Evolutionary conservation across 345 rosid species (phyloP).

Genomic region (Nephelium lappaceum): DNA sequence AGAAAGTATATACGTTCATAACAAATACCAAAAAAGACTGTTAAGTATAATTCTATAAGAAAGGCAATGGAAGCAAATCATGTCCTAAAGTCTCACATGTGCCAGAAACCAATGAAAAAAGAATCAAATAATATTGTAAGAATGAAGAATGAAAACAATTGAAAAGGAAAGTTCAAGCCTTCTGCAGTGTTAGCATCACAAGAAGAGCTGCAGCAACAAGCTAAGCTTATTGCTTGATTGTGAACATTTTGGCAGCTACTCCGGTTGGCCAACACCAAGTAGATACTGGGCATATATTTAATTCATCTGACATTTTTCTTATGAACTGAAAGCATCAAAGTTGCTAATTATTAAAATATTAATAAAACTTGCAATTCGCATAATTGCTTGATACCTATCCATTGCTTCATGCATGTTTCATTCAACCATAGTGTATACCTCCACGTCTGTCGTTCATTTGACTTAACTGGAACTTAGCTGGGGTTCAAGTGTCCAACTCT

Average conservation of each 20-base stretch:
- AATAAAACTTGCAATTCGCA: not conserved
- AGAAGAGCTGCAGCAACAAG: not conserved
- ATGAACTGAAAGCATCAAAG: not conserved
- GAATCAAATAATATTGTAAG: not conserved
- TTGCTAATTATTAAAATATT: not conserved
- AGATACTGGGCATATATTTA: not conserved
- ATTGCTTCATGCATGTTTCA: constrained; percentile 1
- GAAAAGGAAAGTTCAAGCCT: not conserved
- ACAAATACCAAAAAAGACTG: not conserved
- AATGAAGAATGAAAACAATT: not conserved
- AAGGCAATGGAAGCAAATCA: not conserved
- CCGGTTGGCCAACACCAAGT: not conserved
- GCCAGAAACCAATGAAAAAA: not conserved
- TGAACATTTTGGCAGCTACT: not conserved
- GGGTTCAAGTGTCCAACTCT: not conserved
- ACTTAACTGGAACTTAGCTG: not conserved
- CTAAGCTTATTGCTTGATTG: not conserved
- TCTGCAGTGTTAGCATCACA: not conserved
- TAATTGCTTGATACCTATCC: not conserved
- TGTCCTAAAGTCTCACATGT: not conserved
- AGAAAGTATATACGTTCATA: not conserved
- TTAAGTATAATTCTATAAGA: not conserved
- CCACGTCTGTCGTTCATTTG: constrained; percentile 1
- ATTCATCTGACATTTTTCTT: not conserved
- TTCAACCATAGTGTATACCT: not conserved